Base-by-base conservation (phyloP, 306 rosid species). In the Fragaria nilgerrensis region DNA sequence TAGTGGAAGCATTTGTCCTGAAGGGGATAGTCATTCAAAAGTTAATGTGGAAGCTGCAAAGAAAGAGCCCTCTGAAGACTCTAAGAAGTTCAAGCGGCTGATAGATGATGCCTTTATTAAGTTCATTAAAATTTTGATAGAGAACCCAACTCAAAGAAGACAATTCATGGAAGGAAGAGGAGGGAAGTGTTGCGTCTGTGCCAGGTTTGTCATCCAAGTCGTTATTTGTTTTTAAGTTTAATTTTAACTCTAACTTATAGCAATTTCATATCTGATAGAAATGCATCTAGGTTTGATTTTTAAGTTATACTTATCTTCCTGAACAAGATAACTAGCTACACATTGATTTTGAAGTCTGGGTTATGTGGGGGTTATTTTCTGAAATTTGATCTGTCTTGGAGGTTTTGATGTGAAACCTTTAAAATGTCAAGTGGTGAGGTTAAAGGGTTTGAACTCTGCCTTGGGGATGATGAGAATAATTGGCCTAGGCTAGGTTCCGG, bases 151-250 rank as follows among this genome's bases (percentile, higher is more conserved):
- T 76, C 70, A 47, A 32, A 37, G 82, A 72, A 47, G 80, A 68
- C 62, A 71, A 74, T 76, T 79, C 73, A 39, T 43, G 59, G 82
- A 72, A 47, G 80, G 73, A 68, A 71, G 71, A 53, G 62, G 56
- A 48, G 11, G 63, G 11, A 77, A 62, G 78, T 85, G 89, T 79
- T 44, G 65, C 55, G 74, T 77, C 44, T 85, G 89, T 39, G 80
- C 83, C 86, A 85, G 89, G 89, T 82, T 74, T 74, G 86, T 82
- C 67, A 73, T 82, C 78, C 36, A 63, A 23, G 25, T n/a, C 41
- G 5, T 49, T 7, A 39, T 34, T 17, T 74, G 77, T 62, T 61
- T 56, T 48, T 65, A 37, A 48, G 20, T 36, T 55, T 65, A 70
- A 37, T 37, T 55, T 27, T 20, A 39, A 23, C 20, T 52, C 23